These are phyloP conservation scores for Fusarium kyushuense DNA, from an alignment of 2,329 filamentous ascomycete species.

Conservation along the genomic window DNA sequence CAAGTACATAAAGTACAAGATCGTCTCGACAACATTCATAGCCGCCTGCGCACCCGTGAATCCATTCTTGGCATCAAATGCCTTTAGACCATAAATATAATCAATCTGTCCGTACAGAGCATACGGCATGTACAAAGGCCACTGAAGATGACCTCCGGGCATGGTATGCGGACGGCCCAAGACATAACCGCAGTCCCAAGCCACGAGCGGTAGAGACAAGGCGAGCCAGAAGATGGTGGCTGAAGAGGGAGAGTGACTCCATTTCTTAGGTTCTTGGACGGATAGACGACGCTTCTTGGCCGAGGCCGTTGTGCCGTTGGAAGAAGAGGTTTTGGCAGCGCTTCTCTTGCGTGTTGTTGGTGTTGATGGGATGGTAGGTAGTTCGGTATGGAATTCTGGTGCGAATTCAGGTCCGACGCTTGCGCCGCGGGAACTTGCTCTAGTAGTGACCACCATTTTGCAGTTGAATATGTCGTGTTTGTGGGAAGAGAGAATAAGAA, in stretches of 20 bases:
- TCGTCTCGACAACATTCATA: slow-evolving; percentile 76
- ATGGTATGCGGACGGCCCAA: slow-evolving; percentile 84
- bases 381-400: slow-evolving; percentile 16
- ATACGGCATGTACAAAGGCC: slow-evolving; percentile 81
- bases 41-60: slow-evolving; percentile 81
- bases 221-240: slow-evolving; percentile 75
- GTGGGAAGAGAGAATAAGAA: not conserved
- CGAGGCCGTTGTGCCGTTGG: slow-evolving; percentile 8
- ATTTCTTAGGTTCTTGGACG: slow-evolving; percentile 39
- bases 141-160: slow-evolving; percentile 79
- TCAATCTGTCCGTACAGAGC: slow-evolving; percentile 84
- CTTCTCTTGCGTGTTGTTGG: slow-evolving; percentile 35
- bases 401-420: slow-evolving; percentile 43
- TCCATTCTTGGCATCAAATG: slow-evolving; percentile 74
- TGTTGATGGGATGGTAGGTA: slow-evolving; percentile 20
- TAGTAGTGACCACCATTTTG: slow-evolving; percentile 57
- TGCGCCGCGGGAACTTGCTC: slow-evolving; percentile 52
- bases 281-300: slow-evolving; percentile 31
- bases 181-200: slow-evolving; percentile 86
- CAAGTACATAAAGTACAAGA: slow-evolving; percentile 71
- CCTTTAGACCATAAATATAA: slow-evolving; percentile 83
- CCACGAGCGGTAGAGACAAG: slow-evolving; percentile 80
- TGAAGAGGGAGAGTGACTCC: slow-evolving; percentile 61
- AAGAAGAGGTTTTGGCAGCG: slow-evolving; percentile 16
- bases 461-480: not conserved